phyloP scores from a whole-genome alignment of 2,329 filamentous ascomycete species.

The Tolypocladium album region DNA sequence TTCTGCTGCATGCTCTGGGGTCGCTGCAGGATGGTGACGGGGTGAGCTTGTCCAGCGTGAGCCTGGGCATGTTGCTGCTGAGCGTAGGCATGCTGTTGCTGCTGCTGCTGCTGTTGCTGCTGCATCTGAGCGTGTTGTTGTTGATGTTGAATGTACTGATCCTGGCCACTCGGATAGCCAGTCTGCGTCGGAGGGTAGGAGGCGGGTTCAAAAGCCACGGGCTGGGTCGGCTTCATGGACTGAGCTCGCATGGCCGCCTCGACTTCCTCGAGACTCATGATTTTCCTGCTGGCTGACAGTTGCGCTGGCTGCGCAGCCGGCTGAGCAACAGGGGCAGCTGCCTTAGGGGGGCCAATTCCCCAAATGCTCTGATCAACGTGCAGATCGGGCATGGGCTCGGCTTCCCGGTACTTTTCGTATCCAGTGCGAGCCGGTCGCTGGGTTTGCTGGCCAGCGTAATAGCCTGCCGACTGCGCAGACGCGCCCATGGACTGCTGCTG shows the following conservation, averaged over 20 bases:
- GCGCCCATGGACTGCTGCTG: conserved; percentile 24
- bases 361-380: conserved; percentile 90
- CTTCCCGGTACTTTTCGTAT: conserved; percentile 84
- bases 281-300: conserved; percentile 47
- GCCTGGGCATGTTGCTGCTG: conserved; percentile 20
- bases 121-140: conserved; percentile 8
- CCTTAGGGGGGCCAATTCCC: conserved; percentile 57
- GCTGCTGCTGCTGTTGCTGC: conserved; percentile 12
- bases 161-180: conserved; percentile 12
- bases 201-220: conserved; percentile 21
- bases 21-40: conserved; percentile 45
- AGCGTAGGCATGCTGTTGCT: conserved; percentile 14
- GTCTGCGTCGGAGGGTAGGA: conserved; percentile 14
- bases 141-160: conserved; percentile 3
- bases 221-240: conserved; percentile 30
- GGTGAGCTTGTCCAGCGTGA: conserved; percentile 31
- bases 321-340: conserved; percentile 20
- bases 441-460: conserved; percentile 26
- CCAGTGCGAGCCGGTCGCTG: conserved; percentile 62
- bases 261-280: conserved; percentile 94
- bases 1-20: conserved; percentile 32
- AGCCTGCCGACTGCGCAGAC: conserved; percentile 17
- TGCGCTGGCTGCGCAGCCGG: conserved; percentile 11
- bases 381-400: conserved; percentile 77
- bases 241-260: conserved; percentile 83